Evolutionary conservation across 768 basidiomycete species (phyloP).

Genomic region (Guyanaporus albipodus): DNA sequence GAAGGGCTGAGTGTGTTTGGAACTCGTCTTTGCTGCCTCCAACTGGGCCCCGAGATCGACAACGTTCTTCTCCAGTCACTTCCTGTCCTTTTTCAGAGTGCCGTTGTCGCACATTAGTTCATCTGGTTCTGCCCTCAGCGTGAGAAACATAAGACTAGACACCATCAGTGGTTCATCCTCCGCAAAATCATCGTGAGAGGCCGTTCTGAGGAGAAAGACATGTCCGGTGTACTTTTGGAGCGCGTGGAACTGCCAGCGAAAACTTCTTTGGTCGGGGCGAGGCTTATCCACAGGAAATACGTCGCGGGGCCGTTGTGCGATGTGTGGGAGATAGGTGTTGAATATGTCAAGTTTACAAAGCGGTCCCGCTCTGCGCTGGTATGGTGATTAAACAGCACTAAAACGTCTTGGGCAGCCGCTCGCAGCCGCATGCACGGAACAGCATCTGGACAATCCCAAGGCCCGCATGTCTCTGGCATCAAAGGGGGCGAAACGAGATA

Average conservation of each 20-base stretch:
- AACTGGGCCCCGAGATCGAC: slow-evolving; percentile 11
- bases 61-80: slow-evolving; percentile 27
- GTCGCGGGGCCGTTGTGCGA: slow-evolving; percentile 39
- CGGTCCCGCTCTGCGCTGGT: slow-evolving; percentile 44
- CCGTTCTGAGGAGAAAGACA: slow-evolving; percentile 40
- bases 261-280: slow-evolving; percentile 32
- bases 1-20: not conserved
- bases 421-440: slow-evolving; percentile 42
- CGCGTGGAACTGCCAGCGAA: slow-evolving; percentile 54
- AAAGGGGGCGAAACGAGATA: slow-evolving; percentile 6
- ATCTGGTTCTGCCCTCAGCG: slow-evolving; percentile 37
- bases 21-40: slow-evolving; percentile 8
- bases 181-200: slow-evolving; percentile 10
- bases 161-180: slow-evolving; percentile 38
- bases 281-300: slow-evolving; percentile 42
- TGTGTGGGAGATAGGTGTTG: slow-evolving; percentile 38
- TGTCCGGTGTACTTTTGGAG: slow-evolving; percentile 53
- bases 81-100: slow-evolving; percentile 16
- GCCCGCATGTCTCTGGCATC: slow-evolving; percentile 23
- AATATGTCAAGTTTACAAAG: slow-evolving; percentile 54
- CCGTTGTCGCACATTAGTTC: slow-evolving; percentile 34
- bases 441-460: slow-evolving; percentile 43
- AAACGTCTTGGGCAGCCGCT: slow-evolving; percentile 32
- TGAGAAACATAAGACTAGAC: slow-evolving; percentile 47
- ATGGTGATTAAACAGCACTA: slow-evolving; percentile 61